Percentiles rank a stretch among this genome's conserved stretches.
phyloP scores from a whole-genome alignment of 2,329 filamentous ascomycete species.

The Sphaerulina musiva region DNA sequence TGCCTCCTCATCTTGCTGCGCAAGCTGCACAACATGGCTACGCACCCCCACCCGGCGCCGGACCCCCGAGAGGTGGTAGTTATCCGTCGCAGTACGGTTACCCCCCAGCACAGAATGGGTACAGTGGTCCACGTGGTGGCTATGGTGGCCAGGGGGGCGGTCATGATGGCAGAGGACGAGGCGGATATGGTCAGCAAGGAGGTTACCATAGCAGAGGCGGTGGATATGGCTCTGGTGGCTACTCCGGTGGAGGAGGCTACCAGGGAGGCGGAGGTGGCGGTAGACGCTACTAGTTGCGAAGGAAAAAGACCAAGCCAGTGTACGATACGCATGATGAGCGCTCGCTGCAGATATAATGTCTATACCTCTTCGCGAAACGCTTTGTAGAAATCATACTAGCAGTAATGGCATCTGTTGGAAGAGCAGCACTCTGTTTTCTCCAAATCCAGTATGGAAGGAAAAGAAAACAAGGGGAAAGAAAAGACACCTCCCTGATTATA shows the following conservation, averaged over 20 bases:
- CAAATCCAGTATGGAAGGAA: too few relatives aligned
- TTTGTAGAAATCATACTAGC: too few relatives aligned
- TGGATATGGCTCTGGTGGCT: conserved; percentile 16
- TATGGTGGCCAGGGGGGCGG: conserved; percentile 14
- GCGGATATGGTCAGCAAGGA: conserved; percentile 20
- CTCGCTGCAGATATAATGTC: too few relatives aligned
- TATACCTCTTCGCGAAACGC: too few relatives aligned
- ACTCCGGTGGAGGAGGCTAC: conserved; percentile 10
- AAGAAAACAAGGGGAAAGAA: too few relatives aligned
- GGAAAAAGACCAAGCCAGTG: not conserved
- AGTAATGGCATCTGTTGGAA: too few relatives aligned
- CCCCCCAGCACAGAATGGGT: conserved; percentile 23
- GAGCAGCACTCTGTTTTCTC: too few relatives aligned
- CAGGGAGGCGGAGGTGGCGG: conserved; percentile 3
- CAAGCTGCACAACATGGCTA: conserved; percentile 33
- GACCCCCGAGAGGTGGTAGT: conserved; percentile 13
- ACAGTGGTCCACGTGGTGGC: conserved; percentile 13
- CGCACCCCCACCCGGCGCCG: conserved; percentile 18
- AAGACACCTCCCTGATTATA: too few relatives aligned
- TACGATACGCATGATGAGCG: not conserved
- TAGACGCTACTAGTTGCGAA: conserved; percentile 7
- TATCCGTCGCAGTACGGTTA: conserved; percentile 18
- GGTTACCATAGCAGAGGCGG: conserved; percentile 27
- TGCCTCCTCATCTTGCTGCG: conserved; percentile 32
- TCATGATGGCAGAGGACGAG: conserved; percentile 18